Percentiles rank a stretch among this genome's conserved stretches.
phyloP scores from a whole-genome alignment of 1,139 yeast species.

The Saccharomyces hybrid region DNA sequence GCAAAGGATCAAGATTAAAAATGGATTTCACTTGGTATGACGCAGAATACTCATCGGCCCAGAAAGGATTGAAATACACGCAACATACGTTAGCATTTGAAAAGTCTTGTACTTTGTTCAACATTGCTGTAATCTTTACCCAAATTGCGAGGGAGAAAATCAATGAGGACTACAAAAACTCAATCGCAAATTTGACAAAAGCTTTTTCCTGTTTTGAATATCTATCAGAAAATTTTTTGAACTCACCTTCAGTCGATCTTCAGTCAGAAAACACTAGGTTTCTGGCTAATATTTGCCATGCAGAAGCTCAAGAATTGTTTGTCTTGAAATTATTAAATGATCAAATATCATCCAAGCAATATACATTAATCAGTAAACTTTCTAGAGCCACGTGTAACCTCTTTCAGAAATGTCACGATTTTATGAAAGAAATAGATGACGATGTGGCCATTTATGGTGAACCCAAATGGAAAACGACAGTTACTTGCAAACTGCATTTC shows the following conservation, averaged over 20 bases:
- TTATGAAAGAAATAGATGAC: conserved; percentile 36
- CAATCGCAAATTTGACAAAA: conserved; percentile 59
- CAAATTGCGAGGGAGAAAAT: conserved; percentile 38
- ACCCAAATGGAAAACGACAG: conserved; percentile 37
- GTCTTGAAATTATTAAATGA: conserved; percentile 50
- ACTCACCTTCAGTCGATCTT: conserved; percentile 82
- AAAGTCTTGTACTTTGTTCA: conserved; percentile 78
- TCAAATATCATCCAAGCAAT: conserved; percentile 36
- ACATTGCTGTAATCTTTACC: conserved; percentile 54
- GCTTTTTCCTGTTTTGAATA: conserved; percentile 75
- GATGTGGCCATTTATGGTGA: conserved; percentile 37
- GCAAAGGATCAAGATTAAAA: conserved; percentile 48
- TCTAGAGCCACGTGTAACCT: conserved; percentile 53
- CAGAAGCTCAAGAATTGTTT: conserved; percentile 87
- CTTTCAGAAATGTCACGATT: conserved; percentile 47
- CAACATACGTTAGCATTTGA: conserved; percentile 77
- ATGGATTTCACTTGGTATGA: conserved; percentile 77
- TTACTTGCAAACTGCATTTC: conserved; percentile 40
- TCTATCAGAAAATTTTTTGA: conserved; percentile 73
- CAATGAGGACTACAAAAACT: conserved; percentile 47
- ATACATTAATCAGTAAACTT: conserved; percentile 65
- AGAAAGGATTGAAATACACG: conserved; percentile 43
- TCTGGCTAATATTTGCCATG: conserved; percentile 58
- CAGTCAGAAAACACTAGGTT: conserved; percentile 63
- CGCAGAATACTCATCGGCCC: conserved; percentile 38